Conservation (phyloP, 2,329 filamentous ascomycete genomes). For the Didymosphaeria variabile region DNA sequence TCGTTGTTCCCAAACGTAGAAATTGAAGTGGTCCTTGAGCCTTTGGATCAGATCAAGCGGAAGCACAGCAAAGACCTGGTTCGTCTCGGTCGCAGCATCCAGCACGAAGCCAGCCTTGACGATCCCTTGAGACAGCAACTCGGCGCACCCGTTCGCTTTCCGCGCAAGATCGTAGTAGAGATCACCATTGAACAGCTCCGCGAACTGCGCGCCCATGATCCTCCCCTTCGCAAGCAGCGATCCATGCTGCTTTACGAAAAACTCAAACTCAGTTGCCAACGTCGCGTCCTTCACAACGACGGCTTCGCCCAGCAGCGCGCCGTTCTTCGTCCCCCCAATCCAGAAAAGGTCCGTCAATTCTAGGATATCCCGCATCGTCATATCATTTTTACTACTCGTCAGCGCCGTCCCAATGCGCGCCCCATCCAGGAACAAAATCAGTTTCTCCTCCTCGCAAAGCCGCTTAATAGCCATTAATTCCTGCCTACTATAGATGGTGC, state of each 20-base stretch:
- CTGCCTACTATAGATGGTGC: slow-evolving; percentile 9
- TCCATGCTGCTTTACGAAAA: slow-evolving; percentile 14
- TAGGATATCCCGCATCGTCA: slow-evolving; percentile 9
- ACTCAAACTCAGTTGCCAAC: slow-evolving; percentile 10
- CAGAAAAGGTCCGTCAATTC: slow-evolving; percentile 13
- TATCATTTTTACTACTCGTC: slow-evolving; percentile 4
- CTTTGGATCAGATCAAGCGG: not conserved
- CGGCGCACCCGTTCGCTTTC: not conserved
- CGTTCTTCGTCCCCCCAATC: slow-evolving; percentile 19
- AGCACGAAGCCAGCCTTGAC: not conserved
- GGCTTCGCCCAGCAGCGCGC: slow-evolving; percentile 16
- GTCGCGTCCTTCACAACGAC: slow-evolving; percentile 12
- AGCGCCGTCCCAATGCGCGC: slow-evolving; percentile 12
- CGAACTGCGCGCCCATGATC: slow-evolving; percentile 1
- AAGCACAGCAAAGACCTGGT: slow-evolving; percentile 8
- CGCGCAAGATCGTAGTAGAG: slow-evolving; percentile 5
- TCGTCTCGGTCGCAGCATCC: not conserved
- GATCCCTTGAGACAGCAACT: not conserved
- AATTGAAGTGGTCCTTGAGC: not conserved
- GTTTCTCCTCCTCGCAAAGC: not conserved
- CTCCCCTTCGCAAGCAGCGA: slow-evolving; percentile 14
- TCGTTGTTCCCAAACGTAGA: slow-evolving; percentile 4
- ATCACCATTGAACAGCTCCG: not conserved
- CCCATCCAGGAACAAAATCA: slow-evolving; percentile 13
- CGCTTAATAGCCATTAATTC: slow-evolving; percentile 8